Evolutionary conservation across 2,329 filamentous ascomycete species (phyloP).

Genomic region (Colletotrichum lupini): DNA sequence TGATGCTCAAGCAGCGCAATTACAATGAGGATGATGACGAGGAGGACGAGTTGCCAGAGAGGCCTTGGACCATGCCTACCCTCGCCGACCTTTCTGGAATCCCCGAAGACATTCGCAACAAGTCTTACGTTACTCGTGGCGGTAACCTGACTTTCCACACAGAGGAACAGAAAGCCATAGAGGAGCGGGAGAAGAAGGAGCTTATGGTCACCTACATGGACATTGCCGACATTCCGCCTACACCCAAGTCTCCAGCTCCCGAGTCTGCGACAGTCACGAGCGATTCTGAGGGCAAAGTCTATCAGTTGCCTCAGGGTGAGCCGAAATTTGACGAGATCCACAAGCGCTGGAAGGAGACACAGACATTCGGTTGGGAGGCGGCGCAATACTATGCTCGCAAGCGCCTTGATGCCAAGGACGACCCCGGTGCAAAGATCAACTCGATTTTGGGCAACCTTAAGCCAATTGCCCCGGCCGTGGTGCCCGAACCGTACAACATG

Average conservation of each 20-base stretch:
- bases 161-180: constrained; percentile 65
- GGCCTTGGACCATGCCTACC: constrained; percentile 62
- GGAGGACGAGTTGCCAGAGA: constrained; percentile 63
- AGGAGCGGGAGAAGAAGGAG: constrained; percentile 67
- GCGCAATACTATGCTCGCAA: constrained; percentile 56
- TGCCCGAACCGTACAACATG: constrained; percentile 35
- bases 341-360: constrained; percentile 59
- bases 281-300: constrained; percentile 42
- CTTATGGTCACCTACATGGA: constrained; percentile 71
- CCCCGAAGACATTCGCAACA: constrained; percentile 55
- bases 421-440: constrained; percentile 50
- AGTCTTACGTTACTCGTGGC: constrained; percentile 65
- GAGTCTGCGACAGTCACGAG: constrained; percentile 42
- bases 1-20: constrained; percentile 70
- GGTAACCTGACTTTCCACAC: constrained; percentile 63
- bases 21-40: constrained; percentile 64
- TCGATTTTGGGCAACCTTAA: constrained; percentile 48
- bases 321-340: constrained; percentile 60
- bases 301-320: constrained; percentile 51
- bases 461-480: constrained; percentile 27
- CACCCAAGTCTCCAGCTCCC: constrained; percentile 63
- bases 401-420: constrained; percentile 53
- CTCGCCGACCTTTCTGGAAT: constrained; percentile 60
- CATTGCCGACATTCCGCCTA: constrained; percentile 64
- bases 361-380: constrained; percentile 55